phyloP scores from a whole-genome alignment of 2,329 filamentous ascomycete genomes.

The Verticillium longisporum region DNA sequence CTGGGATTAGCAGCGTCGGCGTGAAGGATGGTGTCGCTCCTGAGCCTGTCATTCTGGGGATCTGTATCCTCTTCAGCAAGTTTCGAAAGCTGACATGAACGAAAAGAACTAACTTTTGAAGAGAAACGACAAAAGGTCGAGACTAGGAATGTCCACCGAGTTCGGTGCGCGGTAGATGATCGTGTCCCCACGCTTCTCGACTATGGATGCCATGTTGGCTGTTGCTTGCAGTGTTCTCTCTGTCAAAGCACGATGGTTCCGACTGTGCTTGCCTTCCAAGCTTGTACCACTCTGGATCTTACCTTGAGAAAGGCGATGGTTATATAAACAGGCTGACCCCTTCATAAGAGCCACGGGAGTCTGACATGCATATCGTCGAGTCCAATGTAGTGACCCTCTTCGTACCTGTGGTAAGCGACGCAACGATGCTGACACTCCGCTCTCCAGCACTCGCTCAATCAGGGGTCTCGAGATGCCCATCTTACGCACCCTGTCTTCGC shows the following conservation, averaged over 20 bases:
- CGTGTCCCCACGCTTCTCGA: conserved; percentile 8
- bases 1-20: conserved; percentile 48
- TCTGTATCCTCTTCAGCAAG: neutral
- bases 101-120: conserved; percentile 27
- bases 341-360: neutral
- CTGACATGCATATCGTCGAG: neutral
- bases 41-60: conserved; percentile 5
- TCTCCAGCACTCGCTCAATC: neutral
- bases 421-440: neutral
- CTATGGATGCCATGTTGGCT: conserved; percentile 6
- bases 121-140: conserved; percentile 35
- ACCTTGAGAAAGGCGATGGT: too few species aligned
- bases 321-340: neutral
- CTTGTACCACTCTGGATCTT: too few species aligned
- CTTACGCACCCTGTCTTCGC: too few species aligned
- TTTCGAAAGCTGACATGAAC: neutral
- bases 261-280: too few species aligned
- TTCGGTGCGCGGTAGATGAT: conserved; percentile 30
- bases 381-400: neutral
- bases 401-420: neutral
- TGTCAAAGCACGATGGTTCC: too few species aligned
- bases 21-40: conserved; percentile 47
- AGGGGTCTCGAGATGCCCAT: too few species aligned
- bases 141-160: conserved; percentile 23
- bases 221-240: too few species aligned